These are phyloP conservation scores for Cucumis melo DNA, from an alignment of 306 rosid species.

Conservation along the genomic window DNA sequence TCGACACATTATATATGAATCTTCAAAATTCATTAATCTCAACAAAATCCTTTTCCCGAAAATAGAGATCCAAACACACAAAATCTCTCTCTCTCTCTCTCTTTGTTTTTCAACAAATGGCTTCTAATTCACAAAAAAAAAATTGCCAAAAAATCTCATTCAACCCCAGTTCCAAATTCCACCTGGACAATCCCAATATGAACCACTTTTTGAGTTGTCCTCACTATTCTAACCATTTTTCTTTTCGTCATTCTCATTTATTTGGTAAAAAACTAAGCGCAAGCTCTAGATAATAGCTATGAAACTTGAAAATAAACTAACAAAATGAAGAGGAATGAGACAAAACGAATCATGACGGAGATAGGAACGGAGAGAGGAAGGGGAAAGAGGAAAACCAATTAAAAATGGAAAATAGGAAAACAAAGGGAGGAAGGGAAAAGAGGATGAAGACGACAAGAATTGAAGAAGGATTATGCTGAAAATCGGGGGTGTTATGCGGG, in stretches of 20 bases:
- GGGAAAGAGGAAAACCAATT: no score
- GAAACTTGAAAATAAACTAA: no score
- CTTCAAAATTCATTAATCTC: not conserved
- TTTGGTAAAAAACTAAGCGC: slow-evolving; percentile 23
- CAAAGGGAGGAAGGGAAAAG: no score
- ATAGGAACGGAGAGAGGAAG: no score
- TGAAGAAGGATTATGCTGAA: no score
- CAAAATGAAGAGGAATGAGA: no score
- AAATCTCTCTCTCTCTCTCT: not conserved
- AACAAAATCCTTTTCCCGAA: not conserved
- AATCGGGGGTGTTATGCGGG: no score
- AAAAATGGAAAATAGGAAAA: no score
- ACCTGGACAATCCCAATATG: slow-evolving; percentile 33
- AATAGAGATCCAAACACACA: no score
- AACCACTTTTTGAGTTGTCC: slow-evolving; percentile 36
- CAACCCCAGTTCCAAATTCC: slow-evolving; percentile 15
- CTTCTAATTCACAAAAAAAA: not conserved
- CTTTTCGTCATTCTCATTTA: slow-evolving; percentile 32
- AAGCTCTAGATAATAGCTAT: slow-evolving; percentile 4
- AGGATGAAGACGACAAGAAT: no score
- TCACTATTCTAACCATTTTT: slow-evolving; percentile 39
- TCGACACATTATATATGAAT: not conserved
- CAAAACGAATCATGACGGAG: no score
- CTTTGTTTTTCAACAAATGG: not conserved
- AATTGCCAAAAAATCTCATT: slow-evolving; percentile 21